phyloP scores from a whole-genome alignment of 176 grass and related monocot genomes.

The Zoysia pacifica region DNA sequence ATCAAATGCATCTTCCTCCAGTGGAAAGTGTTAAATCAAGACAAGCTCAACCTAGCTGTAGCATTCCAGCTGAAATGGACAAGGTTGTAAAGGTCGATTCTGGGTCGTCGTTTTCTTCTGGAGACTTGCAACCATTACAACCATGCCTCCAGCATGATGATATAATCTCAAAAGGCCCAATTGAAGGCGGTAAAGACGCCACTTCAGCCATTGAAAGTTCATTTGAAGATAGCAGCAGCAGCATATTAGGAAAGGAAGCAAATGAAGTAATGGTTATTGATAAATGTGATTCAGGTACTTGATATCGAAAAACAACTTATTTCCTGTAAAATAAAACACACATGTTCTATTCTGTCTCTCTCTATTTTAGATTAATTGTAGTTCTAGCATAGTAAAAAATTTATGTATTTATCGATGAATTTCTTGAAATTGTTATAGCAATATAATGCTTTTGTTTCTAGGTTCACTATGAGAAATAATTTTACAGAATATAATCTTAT shows the following conservation, averaged over 20 bases:
- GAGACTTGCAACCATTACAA: constrained; percentile 31
- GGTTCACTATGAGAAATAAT: too few species aligned
- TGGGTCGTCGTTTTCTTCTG: constrained; percentile 45
- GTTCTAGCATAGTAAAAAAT: too few species aligned
- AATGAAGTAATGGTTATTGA: constrained; percentile 10
- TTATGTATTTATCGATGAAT: too few species aligned
- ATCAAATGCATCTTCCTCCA: constrained; percentile 56
- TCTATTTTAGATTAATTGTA: too few species aligned
- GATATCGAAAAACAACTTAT: background rate
- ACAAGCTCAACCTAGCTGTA: constrained; percentile 31
- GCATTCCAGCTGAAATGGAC: constrained; percentile 46
- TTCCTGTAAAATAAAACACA: constrained; percentile 20
- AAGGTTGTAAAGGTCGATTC: constrained; percentile 53
- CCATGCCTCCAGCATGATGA: constrained; percentile 26
- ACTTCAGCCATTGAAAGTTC: constrained; percentile 39
- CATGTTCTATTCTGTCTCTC: background rate
- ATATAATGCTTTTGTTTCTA: too few species aligned
- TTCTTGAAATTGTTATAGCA: too few species aligned
- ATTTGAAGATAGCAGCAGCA: constrained; percentile 38
- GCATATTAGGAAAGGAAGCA: constrained; percentile 32
- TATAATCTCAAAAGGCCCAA: constrained; percentile 26
- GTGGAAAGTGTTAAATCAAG: constrained; percentile 39
- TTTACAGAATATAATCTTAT: too few species aligned
- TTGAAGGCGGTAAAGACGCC: constrained; percentile 32
- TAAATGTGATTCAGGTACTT: constrained; percentile 63